Evolutionary conservation across 768 basidiomycete genomes (phyloP), one percentile per base, ranked within the genome.

Genomic region (Glaciozyma antarctica): DNA sequence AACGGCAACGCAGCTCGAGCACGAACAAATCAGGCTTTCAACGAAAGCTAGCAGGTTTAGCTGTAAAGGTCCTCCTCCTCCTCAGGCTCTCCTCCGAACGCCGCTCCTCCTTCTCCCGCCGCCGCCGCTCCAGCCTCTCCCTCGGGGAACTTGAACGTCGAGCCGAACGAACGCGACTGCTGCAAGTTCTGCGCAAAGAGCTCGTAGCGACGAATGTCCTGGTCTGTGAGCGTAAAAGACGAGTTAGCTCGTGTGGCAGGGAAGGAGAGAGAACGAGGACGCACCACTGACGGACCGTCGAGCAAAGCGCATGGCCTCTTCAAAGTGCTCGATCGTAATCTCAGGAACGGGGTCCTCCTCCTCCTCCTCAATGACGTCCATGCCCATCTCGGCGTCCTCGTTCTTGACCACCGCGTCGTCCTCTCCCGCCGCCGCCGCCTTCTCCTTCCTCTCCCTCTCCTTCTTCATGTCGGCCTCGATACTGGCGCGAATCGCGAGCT

Each of bases 111-210:
- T 32, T 73, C 75, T n/a, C 70, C 72, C 22, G 71, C 72, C 24
- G 60, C 72, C 17, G 28, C 62, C 30, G 49, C 66, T 22, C 63
- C 68, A n/a, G 48, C 79, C 17, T 74, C 77, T 59, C 84, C 82
- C 72, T 93, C 93, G 38, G 95, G 95, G 91, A 99, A 99, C 82
- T 90, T 93, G 86, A 99, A 99, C 77, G 85, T 87, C 79, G 86
- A 87, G 56, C 94, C 93, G 75, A 95, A 92, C 53, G 86, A 87
- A 75, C 90, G 86, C 66, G 88, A 88, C 58, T 58, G 58, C 21
- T 59, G 58, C 44, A 77, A 72, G 32, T 73, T 75, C 82, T 92
- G 92, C 44, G 93, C 80, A 77, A 98, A 98, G 86, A 95, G 92
- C 83, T 98, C 94, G 78, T 98, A 99, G 60, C 93, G 86, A 74